Percentiles rank a stretch among this genome's conserved stretches.
phyloP scores from a whole-genome alignment of 805 yeast genomes.

The Yarrowia sp. region DNA sequence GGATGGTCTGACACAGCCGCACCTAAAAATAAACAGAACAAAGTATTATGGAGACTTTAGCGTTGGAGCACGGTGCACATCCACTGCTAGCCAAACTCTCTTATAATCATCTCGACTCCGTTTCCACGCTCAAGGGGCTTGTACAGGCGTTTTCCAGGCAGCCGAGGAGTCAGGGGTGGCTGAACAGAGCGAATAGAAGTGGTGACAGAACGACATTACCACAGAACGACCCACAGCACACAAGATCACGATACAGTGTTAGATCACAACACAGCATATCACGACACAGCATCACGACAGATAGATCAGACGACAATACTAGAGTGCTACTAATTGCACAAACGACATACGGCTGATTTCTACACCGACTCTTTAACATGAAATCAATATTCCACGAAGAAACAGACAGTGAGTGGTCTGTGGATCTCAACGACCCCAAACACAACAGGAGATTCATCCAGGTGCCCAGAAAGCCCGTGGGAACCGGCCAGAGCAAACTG shows the following conservation, averaged over 20 bases:
- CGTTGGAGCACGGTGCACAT: slow-evolving; percentile 27
- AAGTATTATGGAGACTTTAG: slow-evolving; percentile 16
- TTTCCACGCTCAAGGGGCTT: too few species aligned
- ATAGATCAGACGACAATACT: too few species aligned
- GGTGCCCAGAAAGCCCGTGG: slow-evolving; percentile 35
- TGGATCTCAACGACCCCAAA: slow-evolving; percentile 29
- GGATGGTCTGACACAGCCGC: slow-evolving; percentile 34
- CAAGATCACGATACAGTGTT: too few species aligned
- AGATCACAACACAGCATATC: too few species aligned
- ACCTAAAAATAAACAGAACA: slow-evolving; percentile 35
- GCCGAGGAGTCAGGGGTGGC: slow-evolving; percentile 12
- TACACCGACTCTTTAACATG: neutral
- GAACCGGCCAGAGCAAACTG: slow-evolving; percentile 37
- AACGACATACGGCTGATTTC: too few species aligned
- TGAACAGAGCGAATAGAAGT: too few species aligned
- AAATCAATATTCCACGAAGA: slow-evolving; percentile 37
- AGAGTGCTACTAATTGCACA: too few species aligned
- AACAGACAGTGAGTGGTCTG: slow-evolving; percentile 39
- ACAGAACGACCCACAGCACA: too few species aligned
- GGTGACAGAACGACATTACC: too few species aligned
- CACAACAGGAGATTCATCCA: slow-evolving; percentile 30
- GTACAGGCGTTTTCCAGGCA: neutral
- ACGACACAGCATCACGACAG: too few species aligned
- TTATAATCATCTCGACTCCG: slow-evolving; percentile 6
- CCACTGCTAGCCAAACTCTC: slow-evolving; percentile 33